These are phyloP conservation scores for Fusarium sp. DNA, from an alignment of 2,329 filamentous ascomycete genomes.

Conservation along the genomic window DNA sequence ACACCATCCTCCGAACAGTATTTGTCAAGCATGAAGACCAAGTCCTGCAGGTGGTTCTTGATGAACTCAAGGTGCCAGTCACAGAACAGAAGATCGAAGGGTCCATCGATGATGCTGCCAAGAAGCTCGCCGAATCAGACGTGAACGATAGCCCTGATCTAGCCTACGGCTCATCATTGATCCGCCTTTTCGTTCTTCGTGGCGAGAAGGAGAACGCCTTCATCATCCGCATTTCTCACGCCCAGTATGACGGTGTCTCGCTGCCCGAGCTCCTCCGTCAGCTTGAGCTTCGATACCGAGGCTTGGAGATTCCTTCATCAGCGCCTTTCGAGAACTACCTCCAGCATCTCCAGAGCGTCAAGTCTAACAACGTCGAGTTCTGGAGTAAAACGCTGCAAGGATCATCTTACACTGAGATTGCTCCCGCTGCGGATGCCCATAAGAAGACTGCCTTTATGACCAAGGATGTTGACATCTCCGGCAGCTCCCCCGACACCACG, in stretches of 20 bases:
- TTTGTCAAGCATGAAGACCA: conserved; percentile 34
- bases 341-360: conserved; percentile 13
- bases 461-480: conserved; percentile 42
- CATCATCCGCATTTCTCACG: conserved; percentile 56
- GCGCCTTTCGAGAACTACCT: conserved; percentile 38
- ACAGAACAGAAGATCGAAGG: conserved; percentile 18
- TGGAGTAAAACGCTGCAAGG: conserved; percentile 37
- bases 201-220: conserved; percentile 37
- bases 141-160: conserved; percentile 23
- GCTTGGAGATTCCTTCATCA: conserved; percentile 33
- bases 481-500: conserved; percentile 41
- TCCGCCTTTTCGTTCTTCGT: conserved; percentile 35
- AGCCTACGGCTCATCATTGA: conserved; percentile 28
- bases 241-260: conserved; percentile 62
- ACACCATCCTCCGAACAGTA: conserved; percentile 44
- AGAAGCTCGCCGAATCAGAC: conserved; percentile 33
- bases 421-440: conserved; percentile 20
- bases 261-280: conserved; percentile 56
- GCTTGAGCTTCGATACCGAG: conserved; percentile 54
- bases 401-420: conserved; percentile 39
- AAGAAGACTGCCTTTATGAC: conserved; percentile 42
- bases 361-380: conserved; percentile 25
- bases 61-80: conserved; percentile 29
- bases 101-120: conserved; percentile 31
- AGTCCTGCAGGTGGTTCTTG: conserved; percentile 39